Evolutionary conservation across 139 green algal genomes (phyloP).

Genomic region (Tetradesmus obliquus): DNA sequence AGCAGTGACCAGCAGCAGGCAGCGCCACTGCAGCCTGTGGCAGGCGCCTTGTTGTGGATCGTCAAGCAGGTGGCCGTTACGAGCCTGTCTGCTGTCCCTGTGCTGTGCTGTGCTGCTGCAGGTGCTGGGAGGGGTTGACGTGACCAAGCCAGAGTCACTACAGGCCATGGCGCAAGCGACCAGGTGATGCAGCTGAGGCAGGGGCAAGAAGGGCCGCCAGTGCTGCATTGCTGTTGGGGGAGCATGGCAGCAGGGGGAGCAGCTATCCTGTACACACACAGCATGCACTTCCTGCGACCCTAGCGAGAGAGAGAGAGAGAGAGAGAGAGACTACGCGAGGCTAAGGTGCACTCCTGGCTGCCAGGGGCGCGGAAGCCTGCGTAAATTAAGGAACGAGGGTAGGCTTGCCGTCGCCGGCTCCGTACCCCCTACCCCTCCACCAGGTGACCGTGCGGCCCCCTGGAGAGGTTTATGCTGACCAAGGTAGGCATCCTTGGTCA

Average conservation of each 20-base stretch:
- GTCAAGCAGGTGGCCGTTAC: background rate
- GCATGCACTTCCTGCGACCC: background rate
- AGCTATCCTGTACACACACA: background rate
- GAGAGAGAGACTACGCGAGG: too few species aligned
- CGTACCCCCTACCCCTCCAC: too few species aligned
- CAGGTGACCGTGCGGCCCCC: too few species aligned
- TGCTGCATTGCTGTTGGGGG: background rate
- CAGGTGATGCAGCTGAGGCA: background rate
- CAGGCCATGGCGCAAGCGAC: constrained; percentile 49
- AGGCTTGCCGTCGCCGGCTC: too few species aligned
- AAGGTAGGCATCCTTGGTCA: too few species aligned
- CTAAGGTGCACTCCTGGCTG: too few species aligned
- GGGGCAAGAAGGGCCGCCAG: background rate
- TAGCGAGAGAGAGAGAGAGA: too few species aligned
- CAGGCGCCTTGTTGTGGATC: too few species aligned
- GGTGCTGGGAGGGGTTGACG: constrained; percentile 62
- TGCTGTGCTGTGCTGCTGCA: constrained; percentile 15
- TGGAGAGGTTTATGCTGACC: too few species aligned
- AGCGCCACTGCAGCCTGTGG: too few species aligned
- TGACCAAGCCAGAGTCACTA: constrained; percentile 49
- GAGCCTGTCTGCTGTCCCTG: background rate
- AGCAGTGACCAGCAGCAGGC: background rate
- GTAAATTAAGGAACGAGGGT: too few species aligned
- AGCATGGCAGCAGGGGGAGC: background rate
- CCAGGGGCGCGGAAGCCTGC: too few species aligned